Evolutionary conservation across 176 grass and related monocot genomes (phyloP), one percentile per base, ranked within the genome.

Genomic region (Eragrostis nindensis): DNA sequence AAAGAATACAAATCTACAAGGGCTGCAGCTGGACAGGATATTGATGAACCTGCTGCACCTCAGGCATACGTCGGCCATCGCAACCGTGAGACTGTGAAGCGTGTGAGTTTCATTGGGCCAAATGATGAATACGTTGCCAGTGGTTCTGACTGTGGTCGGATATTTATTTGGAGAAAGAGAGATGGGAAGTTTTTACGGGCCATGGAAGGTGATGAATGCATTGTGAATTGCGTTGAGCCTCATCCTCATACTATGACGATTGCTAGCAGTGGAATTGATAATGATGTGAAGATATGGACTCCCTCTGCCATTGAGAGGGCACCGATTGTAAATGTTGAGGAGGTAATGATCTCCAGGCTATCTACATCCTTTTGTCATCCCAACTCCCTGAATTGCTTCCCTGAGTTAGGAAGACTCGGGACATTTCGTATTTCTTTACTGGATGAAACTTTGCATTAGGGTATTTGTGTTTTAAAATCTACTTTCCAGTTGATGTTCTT

Each of bases 151-250:
- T 98, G 95, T 75, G 95, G 95, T 8, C 76, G 90, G 53, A 70
- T 94, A 38, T 98, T 98, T 84, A 92, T 98, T 85, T 98, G 90
- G 95, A 92, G 90, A 78, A 94, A 90, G 84, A 90, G 80, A 88
- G 92, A 92, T 45, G 88, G 89, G 50, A 91, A 77, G 42, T 83
- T 98, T 70, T 70, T 98, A 63, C 66, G 54, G 29, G 92, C 86
- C 47, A 91, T 94, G 87, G 92, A 92, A 27, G 95, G 92, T 64
- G 95, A 98, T 82, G 89, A 80, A 21, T 90, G 87, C 42, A 85
- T 91, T 38, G 92, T 98, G 17, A 98, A 94, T 82, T 98, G 90
- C 62, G 91, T 98, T 45, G 95, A 94, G 83, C 75, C 92, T 50
- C 95, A 98, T 70, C 95, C 92, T 41, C 65, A 82, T 84, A 29